Percentiles rank a stretch among this genome's conserved stretches.
Conservation (phyloP, 2,329 filamentous ascomycete species). For the Hypoxylon sp. region DNA sequence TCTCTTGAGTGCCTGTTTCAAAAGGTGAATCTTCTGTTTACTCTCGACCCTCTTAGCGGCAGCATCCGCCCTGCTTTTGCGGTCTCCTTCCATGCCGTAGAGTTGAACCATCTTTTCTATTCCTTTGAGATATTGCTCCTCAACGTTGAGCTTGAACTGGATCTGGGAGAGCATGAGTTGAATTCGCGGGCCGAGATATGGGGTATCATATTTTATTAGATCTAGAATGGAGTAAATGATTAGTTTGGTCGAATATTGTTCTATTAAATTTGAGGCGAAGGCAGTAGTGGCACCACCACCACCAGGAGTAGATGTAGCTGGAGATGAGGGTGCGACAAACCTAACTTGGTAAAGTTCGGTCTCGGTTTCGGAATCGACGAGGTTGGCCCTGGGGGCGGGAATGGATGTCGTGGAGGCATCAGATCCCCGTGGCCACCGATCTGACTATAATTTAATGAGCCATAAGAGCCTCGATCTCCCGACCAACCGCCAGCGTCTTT, state of each 20-base stretch:
- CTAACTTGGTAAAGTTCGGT: slow-evolving; percentile 95
- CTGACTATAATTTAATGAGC: slow-evolving; percentile 66
- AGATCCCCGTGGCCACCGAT: slow-evolving; percentile 75
- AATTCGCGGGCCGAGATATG: slow-evolving; percentile 94
- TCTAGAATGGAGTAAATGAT: slow-evolving; percentile 66
- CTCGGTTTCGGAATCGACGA: slow-evolving; percentile 77
- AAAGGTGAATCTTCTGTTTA: slow-evolving; percentile 95
- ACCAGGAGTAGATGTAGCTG: background rate
- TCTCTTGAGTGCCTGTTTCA: slow-evolving; percentile 95
- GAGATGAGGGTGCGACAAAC: slow-evolving; percentile 63
- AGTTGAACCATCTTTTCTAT: slow-evolving; percentile 99
- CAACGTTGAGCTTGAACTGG: slow-evolving; percentile 98
- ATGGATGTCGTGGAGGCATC: slow-evolving; percentile 86
- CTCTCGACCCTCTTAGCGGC: slow-evolving; percentile 91
- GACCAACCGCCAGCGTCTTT: slow-evolving; percentile 70
- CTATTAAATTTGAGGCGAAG: background rate
- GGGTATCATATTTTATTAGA: slow-evolving; percentile 98
- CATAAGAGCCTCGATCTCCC: slow-evolving; percentile 72
- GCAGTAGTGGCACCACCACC: background rate
- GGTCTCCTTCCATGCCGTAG: slow-evolving; percentile 96
- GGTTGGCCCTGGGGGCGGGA: slow-evolving; percentile 77
- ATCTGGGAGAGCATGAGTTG: slow-evolving; percentile 99
- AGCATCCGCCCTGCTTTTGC: slow-evolving; percentile 94
- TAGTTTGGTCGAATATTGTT: slow-evolving; percentile 5
- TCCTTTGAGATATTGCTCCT: slow-evolving; percentile 98